Evolutionary conservation across 768 basidiomycete genomes (phyloP), one percentile per base, ranked within the genome.

Genomic region (Tremella mesenterica): DNA sequence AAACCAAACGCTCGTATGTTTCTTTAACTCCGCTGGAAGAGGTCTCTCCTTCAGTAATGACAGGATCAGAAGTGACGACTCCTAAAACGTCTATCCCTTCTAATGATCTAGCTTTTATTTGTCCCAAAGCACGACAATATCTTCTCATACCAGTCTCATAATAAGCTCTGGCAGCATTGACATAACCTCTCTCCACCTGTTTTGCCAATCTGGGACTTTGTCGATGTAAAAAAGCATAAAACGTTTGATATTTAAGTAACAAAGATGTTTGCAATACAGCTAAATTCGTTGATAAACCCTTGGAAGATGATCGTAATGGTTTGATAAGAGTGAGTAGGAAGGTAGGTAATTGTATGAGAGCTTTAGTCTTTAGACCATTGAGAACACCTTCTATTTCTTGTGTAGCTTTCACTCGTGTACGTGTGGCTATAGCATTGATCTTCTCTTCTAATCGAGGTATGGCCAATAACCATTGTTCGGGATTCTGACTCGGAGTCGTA

Each of bases 111-210:
- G 58, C 51, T 79, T 85, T 87, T 48, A 97, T 79, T 73, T 78
- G 82, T 30, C 83, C 81, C 44, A 99, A 76, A 66, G 84, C 85
- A 41, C 95, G 79, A 21, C 83, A 79, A 70, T 97, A 99, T 38
- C 95, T 77, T 57, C 95, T 77, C 70, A 96, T 92, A 0, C 85
- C 88, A 20, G 95, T 97, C 75, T 99, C 95, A 55, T 90, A 96
- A 71, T 95, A 99, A 20, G 87, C 80, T 34, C 91, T 82, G 13
- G 87, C 85, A 25, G 86, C 81, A 29, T 80, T 80, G 26, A 85
- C 76, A 71, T 99, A 99, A 2, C 87, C 84, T 48, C 88, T 78
- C 69, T 90, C 89, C 21, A 99, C 76, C 71, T 97, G 92, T 43
- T 79, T 79, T 2, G 95, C 91, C 27, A 91, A 85, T 29, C 78